Evolutionary conservation across 2,329 filamentous ascomycete species (phyloP).

Genomic region (Hymenoscyphus scutula): DNA sequence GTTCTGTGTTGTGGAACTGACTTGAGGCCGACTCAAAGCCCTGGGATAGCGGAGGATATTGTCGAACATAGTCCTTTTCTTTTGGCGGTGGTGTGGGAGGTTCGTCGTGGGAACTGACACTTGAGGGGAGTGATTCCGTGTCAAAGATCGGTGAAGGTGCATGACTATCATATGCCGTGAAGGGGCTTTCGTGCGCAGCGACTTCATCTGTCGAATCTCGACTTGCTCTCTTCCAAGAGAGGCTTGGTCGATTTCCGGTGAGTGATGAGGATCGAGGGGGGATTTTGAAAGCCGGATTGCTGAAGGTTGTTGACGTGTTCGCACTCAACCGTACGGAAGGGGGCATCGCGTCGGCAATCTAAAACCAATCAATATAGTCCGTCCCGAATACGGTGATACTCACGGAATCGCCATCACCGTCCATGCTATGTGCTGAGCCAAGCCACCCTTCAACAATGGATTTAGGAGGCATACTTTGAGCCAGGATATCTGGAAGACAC

Average conservation of each 20-base stretch:
- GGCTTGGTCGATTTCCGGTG: conserved; percentile 1
- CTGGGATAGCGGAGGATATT: background rate
- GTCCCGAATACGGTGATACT: conserved; percentile 11
- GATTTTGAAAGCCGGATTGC: conserved; percentile 23
- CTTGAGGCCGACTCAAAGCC: conserved; percentile 16
- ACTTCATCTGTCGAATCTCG: background rate
- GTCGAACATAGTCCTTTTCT: background rate
- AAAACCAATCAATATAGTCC: background rate
- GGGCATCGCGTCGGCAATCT: conserved; percentile 19
- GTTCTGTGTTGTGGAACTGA: conserved; percentile 10
- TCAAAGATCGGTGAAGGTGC: background rate
- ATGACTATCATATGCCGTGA: conserved; percentile 1
- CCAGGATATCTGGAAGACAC: conserved; percentile 12
- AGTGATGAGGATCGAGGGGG: conserved; percentile 26
- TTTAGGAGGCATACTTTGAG: conserved; percentile 15
- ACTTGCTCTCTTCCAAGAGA: background rate
- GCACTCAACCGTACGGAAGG: conserved; percentile 22
- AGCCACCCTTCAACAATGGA: conserved; percentile 28
- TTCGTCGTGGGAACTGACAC: background rate
- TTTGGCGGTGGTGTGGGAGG: background rate
- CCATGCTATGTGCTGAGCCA: conserved; percentile 22
- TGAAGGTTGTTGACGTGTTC: conserved; percentile 20
- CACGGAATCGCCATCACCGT: conserved; percentile 28
- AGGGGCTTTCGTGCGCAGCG: background rate
- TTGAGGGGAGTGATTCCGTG: background rate